Evolutionary conservation across 805 yeast genomes (phyloP), one percentile per base, ranked within the genome.

Genomic region (Wickerhamomyces bovis): DNA sequence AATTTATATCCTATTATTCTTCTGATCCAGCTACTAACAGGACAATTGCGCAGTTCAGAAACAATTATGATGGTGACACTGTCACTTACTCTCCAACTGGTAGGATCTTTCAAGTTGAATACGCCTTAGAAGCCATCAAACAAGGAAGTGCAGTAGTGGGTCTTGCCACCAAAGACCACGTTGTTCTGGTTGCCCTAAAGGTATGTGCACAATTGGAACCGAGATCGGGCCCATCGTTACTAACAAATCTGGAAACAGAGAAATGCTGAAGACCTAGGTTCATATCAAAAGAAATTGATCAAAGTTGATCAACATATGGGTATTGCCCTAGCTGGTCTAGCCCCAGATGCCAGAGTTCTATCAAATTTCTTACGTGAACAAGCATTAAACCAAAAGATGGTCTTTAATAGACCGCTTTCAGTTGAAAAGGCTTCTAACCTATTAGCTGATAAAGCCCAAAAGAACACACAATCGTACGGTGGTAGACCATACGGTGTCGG

Each of bases 401-500:
- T 90, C 23, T 94, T 78, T 68, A 83, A 89, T 68, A 81, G 96
- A 60, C 90, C 96, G 15, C 71, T 94, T 50, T 83, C 87, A 52
- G 81, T 90, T 16, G 80, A 84, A 47, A 81, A 83, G 58, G 96
- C 97, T 3, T 96, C 89, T 15, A 73, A 80, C 56, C 71, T 89
- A 46, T 80, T 94, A 60, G 96, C 97, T 23, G 97, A 92, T 66
- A 94, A 94, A 72, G 99, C 99, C 0, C 99, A 94, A 69, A 83
- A 80, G 56, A 92, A 94, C 69, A 94, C 99, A 38, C 98, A 94
- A 70, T 81, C 87, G 50, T 89, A 94, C 60, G 98, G 98, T 8
- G 85, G 92, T 11, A 83, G 99, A 67, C 99, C 99, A 10, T 94
- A 94, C 63, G 99, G 99, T 54, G 99, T 94, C 20, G 99, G 99